Evolutionary conservation across 371 early-diverging fungal genomes (phyloP).

Genomic region (Syncephalastrum racemosum): DNA sequence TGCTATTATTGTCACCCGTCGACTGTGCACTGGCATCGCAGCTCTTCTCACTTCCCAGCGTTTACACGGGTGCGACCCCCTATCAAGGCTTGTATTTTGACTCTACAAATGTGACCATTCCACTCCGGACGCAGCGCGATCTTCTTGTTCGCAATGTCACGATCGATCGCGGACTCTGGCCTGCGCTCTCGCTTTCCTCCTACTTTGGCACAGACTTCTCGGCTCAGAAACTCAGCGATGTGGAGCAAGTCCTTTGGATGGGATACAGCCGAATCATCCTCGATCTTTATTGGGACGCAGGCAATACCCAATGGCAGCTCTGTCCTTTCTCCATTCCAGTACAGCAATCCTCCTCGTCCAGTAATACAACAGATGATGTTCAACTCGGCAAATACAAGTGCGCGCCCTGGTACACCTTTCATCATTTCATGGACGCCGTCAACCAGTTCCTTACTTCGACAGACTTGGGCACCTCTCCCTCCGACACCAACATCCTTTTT

Average conservation of each 20-base stretch:
- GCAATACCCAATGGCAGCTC: conserved; percentile 29
- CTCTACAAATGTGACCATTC: conserved; percentile 19
- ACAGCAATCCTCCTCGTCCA: conserved; percentile 1
- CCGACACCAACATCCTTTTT: conserved; percentile 21
- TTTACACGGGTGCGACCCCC: conserved; percentile 26
- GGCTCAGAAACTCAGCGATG: conserved; percentile 9
- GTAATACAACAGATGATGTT: conserved; percentile 11
- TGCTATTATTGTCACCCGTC: too few species aligned
- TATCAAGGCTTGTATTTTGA: conserved; percentile 23
- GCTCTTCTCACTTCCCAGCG: conserved; percentile 6
- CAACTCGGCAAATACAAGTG: conserved; percentile 16
- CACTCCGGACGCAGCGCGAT: conserved; percentile 42
- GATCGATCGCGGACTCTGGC: conserved; percentile 40
- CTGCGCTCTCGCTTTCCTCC: conserved; percentile 32
- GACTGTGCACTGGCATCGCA: neutral
- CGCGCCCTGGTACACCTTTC: conserved; percentile 19
- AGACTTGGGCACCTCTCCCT: conserved; percentile 10
- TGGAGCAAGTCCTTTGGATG: conserved; percentile 20
- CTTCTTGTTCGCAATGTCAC: conserved; percentile 35
- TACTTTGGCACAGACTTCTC: conserved; percentile 40
- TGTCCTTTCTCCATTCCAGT: conserved; percentile 24
- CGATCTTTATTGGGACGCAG: conserved; percentile 41
- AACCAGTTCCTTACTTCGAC: conserved; percentile 23
- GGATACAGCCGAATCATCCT: conserved; percentile 42
- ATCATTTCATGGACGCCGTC: conserved; percentile 25